phyloP scores from a whole-genome alignment of 371 early-diverging fungal genomes.

The Mortierella sp. region DNA sequence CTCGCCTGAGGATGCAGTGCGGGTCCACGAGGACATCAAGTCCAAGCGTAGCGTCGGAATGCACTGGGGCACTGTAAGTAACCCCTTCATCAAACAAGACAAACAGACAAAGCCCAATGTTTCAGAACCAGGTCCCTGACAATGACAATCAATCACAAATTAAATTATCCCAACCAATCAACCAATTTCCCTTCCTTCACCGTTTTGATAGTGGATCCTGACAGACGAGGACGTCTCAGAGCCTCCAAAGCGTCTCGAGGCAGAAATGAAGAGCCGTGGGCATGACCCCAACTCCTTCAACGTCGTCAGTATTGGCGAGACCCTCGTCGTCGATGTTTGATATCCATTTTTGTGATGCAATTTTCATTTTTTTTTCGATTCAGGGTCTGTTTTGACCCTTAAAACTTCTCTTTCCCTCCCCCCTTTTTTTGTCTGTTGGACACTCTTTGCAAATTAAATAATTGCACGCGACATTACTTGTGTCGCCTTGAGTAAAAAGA shows the following conservation, averaged over 20 bases:
- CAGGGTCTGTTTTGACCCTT: neutral
- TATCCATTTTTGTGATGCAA: neutral
- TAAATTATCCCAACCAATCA: neutral
- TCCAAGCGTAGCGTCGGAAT: constrained; percentile 76
- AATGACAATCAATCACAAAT: neutral
- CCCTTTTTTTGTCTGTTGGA: neutral
- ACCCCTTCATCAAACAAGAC: neutral
- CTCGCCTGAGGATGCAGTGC: constrained; percentile 83
- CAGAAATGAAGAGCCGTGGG: constrained; percentile 65
- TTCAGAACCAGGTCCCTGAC: neutral
- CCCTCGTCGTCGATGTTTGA: constrained; percentile 50
- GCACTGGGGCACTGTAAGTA: constrained; percentile 73
- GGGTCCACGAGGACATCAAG: constrained; percentile 79
- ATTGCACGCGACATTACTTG: neutral
- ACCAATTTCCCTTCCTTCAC: neutral
- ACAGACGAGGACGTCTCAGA: constrained; percentile 71
- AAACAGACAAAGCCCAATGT: neutral
- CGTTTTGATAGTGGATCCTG: constrained; percentile 60
- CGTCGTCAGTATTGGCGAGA: constrained; percentile 71
- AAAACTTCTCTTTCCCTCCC: neutral
- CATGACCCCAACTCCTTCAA: constrained; percentile 65
- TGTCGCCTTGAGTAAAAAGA: neutral
- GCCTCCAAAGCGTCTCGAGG: constrained; percentile 68
- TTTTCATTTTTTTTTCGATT: neutral
- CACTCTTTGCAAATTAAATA: neutral